Base-by-base conservation (phyloP, 441 rosid species). In the Capsella rubella region DNA sequence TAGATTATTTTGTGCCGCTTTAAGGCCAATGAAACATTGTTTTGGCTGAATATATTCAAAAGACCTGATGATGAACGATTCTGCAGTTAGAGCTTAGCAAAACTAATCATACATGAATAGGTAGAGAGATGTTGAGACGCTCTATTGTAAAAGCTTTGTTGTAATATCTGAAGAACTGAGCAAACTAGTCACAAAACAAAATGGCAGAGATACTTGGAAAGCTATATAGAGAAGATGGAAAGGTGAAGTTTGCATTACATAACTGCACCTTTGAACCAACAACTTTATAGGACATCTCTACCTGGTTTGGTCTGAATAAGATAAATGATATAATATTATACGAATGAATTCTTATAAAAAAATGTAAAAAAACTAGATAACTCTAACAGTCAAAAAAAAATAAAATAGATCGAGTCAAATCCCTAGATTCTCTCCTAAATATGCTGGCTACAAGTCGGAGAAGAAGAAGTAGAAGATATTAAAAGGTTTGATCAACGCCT, bases 1-100 rank as follows among this genome's bases (percentile, higher is more conserved):
- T 12, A 21, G 5, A 6, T 35, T 34, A 16, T 35, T 58, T 18
- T 37, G n/a, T 25, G 3, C n/a, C 12, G 55, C 31, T 11, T 52
- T 2, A 11, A 52, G 56, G 32, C 8, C 18, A 14, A n/a, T 43
- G 47, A 42, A 5, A 42, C 15, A 14, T 43, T 14, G 47, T 43
- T 43, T 14, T 43, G 47, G 47, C 5, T 43, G 47, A 45, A 14
- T 45, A 45, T 50, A 52, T 57, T 50, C 18, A 49, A 71, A 60
- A 60, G 32, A 60, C 60, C 45, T 52, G 69, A 16, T 28, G 16
- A 42, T 72, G 32, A 6, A 72, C 62, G 69, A 9, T 62, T 27
- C 10, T 12, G 62, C 69, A 52, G 37, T 53, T 52, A 2, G 25
- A 61, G 53, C 37, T 49, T 71, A 25, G 2, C 49, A 43, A 43